Evolutionary conservation across 768 basidiomycete species (phyloP).

Genomic region (Pleurotus tuber-regium): DNA sequence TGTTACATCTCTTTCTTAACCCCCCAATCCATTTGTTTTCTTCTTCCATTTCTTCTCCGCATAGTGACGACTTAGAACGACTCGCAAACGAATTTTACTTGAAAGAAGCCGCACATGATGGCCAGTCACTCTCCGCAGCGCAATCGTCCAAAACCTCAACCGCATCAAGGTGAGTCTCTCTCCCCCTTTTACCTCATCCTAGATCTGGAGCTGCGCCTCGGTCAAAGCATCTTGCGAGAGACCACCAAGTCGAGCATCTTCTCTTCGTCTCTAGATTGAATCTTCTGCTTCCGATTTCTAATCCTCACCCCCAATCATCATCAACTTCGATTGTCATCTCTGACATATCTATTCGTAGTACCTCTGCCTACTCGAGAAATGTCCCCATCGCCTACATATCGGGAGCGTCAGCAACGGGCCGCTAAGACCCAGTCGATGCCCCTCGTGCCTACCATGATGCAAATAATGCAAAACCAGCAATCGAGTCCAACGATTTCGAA

Average conservation of each 20-base stretch:
- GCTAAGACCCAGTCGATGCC: constrained; percentile 62
- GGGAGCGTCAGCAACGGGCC: constrained; percentile 46
- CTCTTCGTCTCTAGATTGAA: constrained; percentile 4
- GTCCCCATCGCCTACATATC: constrained; percentile 47
- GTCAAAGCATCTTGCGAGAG: constrained; percentile 1
- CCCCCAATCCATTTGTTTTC: constrained; percentile 21
- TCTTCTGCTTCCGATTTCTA: constrained; percentile 12
- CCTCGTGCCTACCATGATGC: constrained; percentile 54
- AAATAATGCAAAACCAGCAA: constrained; percentile 41
- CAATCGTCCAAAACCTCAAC: constrained; percentile 45
- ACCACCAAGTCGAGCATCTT: neutral
- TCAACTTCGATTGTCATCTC: constrained; percentile 13
- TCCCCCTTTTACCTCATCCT: constrained; percentile 16
- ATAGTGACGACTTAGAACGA: no score
- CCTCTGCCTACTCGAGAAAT: constrained; percentile 37
- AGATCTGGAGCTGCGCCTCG: neutral
- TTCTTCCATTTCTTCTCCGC: constrained; percentile 14
- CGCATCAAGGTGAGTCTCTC: constrained; percentile 47
- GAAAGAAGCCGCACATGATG: no score
- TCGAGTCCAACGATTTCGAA: constrained; percentile 44
- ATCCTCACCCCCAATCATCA: constrained; percentile 14
- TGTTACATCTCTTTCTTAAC: constrained; percentile 24
- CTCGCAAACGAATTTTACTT: no score
- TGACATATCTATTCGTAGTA: constrained; percentile 25
- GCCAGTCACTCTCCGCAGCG: constrained; percentile 60